A percentile compares a stretch with the other conserved stretches of the same genome.
Evolutionary conservation across 2,329 filamentous ascomycete genomes (phyloP).

Genomic region (Knufia petricola): DNA sequence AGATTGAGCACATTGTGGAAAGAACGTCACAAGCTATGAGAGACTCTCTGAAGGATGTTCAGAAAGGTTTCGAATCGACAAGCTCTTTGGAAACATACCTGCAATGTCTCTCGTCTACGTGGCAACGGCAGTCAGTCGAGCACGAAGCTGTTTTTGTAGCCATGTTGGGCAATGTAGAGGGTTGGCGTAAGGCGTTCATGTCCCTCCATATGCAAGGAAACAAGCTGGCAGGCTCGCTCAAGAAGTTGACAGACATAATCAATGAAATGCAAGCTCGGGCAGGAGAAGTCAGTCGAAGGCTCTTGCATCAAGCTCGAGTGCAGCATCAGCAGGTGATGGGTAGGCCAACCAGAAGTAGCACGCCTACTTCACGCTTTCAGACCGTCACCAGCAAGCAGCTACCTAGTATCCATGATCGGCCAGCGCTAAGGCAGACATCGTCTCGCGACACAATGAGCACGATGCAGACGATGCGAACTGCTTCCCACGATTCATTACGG

Average conservation of each 20-base stretch:
- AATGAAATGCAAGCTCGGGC: conserved; percentile 79
- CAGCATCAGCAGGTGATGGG: conserved; percentile 7
- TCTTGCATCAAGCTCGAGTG: conserved; percentile 6
- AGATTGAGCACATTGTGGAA: conserved; percentile 80
- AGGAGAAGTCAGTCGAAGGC: conserved; percentile 62
- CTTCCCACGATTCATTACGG: background rate
- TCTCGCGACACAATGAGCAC: conserved; percentile 5
- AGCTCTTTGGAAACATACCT: conserved; percentile 70
- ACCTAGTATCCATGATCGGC: background rate
- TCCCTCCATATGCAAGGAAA: conserved; percentile 65
- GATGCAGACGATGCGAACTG: background rate
- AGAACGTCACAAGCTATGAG: conserved; percentile 67
- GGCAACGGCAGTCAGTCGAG: conserved; percentile 49
- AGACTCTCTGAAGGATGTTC: conserved; percentile 68
- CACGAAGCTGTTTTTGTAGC: conserved; percentile 69
- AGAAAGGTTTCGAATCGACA: conserved; percentile 66
- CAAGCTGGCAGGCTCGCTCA: conserved; percentile 58
- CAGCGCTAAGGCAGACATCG: background rate
- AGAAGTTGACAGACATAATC: conserved; percentile 65
- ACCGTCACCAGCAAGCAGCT: conserved; percentile 2
- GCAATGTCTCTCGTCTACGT: conserved; percentile 51
- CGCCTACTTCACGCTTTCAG: conserved; percentile 3
- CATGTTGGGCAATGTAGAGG: conserved; percentile 87
- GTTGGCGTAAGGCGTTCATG: conserved; percentile 74
- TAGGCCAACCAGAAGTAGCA: conserved; percentile 3